These are phyloP conservation scores for Monosporascus sp. DNA, from an alignment of 2,329 filamentous ascomycete genomes.

Conservation along the genomic window DNA sequence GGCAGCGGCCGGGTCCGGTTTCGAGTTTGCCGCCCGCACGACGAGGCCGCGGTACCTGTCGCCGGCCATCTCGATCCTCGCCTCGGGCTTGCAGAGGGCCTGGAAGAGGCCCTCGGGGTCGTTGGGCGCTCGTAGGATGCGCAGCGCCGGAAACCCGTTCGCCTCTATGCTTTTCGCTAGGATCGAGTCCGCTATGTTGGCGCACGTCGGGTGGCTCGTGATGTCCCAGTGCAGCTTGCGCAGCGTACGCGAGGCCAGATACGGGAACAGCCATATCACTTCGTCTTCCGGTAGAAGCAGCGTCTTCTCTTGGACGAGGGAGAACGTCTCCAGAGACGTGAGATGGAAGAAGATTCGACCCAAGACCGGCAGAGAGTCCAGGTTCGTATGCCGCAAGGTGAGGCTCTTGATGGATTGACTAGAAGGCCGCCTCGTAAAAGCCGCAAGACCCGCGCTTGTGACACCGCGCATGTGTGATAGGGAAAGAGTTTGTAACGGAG, in stretches of 20 bases:
- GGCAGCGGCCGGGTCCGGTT: conserved; percentile 22
- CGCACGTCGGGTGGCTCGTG: conserved; percentile 39
- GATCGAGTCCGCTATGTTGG: conserved; percentile 51
- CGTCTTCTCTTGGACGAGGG: conserved; percentile 48
- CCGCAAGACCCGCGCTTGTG: conserved; percentile 49
- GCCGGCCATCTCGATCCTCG: conserved; percentile 44
- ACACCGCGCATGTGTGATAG: conserved; percentile 52
- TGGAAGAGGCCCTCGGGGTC: conserved; percentile 68
- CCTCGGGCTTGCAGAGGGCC: conserved; percentile 58
- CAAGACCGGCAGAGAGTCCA: conserved; percentile 51
- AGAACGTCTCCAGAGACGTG: conserved; percentile 40
- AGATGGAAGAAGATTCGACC: conserved; percentile 56
- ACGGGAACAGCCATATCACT: conserved; percentile 59
- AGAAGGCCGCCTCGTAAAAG: conserved; percentile 46
- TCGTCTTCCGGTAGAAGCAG: conserved; percentile 50
- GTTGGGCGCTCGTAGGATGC: conserved; percentile 55
- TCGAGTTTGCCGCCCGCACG: conserved; percentile 1
- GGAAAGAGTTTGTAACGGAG: conserved; percentile 48
- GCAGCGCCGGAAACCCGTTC: conserved; percentile 57
- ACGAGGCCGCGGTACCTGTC: conserved; percentile 39
- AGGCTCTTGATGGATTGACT: conserved; percentile 42
- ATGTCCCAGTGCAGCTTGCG: conserved; percentile 60
- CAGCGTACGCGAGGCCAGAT: conserved; percentile 51
- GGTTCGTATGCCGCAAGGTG: conserved; percentile 49
- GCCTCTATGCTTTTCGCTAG: conserved; percentile 58